These are phyloP conservation scores for Camelina hispida DNA, from an alignment of 345 rosid species.

Conservation along the genomic window DNA sequence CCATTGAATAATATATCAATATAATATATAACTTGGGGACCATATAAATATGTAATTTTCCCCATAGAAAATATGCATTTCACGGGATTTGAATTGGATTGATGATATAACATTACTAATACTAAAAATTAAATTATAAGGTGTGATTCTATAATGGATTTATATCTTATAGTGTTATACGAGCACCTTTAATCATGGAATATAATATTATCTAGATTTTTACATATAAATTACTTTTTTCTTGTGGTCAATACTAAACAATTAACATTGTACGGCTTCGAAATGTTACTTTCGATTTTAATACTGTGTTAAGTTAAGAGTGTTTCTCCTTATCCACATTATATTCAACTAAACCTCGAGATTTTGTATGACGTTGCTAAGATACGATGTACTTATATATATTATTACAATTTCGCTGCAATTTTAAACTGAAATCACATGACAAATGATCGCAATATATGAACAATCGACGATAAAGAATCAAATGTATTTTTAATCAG, in stretches of 20 bases:
- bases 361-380: neutral
- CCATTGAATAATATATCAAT: neutral
- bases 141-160: too few relatives aligned
- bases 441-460: neutral
- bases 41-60: too few relatives aligned
- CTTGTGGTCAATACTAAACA: too few relatives aligned
- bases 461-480: neutral
- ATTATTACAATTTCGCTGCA: neutral
- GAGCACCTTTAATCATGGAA: too few relatives aligned
- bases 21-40: too few relatives aligned
- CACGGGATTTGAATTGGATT: too few relatives aligned
- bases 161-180: too few relatives aligned
- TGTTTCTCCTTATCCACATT: neutral
- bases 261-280: neutral
- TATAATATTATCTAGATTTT: too few relatives aligned
- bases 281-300: neutral
- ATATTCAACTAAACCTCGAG: neutral
- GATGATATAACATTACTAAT: neutral
- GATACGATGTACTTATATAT: neutral
- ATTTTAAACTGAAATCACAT: neutral
- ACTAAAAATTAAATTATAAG: too few relatives aligned
- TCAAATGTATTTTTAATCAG: neutral
- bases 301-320: neutral
- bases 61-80: too few relatives aligned
- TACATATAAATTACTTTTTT: too few relatives aligned